Base-by-base conservation (phyloP, 176 grass and related monocot species). In the Thalia dealbata region DNA sequence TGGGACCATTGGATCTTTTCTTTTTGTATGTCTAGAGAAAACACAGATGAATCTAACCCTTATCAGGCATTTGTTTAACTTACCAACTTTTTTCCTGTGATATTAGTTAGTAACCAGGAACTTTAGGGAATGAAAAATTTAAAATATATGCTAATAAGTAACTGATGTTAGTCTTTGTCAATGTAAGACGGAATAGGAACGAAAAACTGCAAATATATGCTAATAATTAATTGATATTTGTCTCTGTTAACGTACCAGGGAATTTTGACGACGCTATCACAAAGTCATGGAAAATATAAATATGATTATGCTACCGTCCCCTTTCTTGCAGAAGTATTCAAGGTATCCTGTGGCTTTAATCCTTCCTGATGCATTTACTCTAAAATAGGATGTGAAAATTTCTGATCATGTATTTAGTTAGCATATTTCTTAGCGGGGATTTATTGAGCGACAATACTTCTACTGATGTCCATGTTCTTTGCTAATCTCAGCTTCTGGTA, bases 301-400 rank as follows among this genome's bases (percentile, higher is more conserved):
- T 97, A 97, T 25, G 95, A 97, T 76, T 92, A 84, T 69, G 90
- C 90, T 25, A 97, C 90, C 3, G 87, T 97, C 76, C 95, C 95
- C 28, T 92, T 97, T 86, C 83, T 97, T 18, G 95, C 82, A 69
- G 95, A 97, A 84, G 58, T 93, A 48, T 86, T 93, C 68, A 97
- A 97, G 89, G 95, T 97, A 72, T 52, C 6, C 59, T 52, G 67
- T 75, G 38, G 43, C 63, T 74, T 63, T 63, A 63, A 28, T 11
- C 61, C 10, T 68, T 58, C 21, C 5, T 58, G 54, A 29, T 68
- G 38, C 38, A 52, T 23, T 52, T 30, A 7, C 10, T 72, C 13
- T 23, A 1, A 38, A 38, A 38, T 38, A 38, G 32, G 32, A 38
- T 38, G 32, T 1, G 32, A 52, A 0, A 18, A 13, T 14, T 52